Evolutionary conservation across 2,329 filamentous ascomycete genomes (phyloP).

Genomic region (Talaromyces sp.): DNA sequence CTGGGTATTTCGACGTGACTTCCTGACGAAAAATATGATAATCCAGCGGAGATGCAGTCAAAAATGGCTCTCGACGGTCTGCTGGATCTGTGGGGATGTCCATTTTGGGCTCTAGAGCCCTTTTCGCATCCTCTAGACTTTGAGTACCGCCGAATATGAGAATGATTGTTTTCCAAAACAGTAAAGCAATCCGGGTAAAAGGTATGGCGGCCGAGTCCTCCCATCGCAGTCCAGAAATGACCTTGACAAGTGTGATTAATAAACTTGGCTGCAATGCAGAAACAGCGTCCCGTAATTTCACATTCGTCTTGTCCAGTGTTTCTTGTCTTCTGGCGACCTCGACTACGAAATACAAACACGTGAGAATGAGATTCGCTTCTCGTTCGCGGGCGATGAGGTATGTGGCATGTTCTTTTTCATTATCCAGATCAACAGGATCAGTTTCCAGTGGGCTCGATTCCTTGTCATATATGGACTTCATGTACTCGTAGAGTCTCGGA

Average conservation of each 20-base stretch:
- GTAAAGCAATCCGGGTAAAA: conserved; percentile 62
- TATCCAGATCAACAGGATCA: conserved; percentile 22
- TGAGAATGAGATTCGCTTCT: conserved; percentile 43
- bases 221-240: conserved; percentile 67
- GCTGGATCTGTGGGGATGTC: conserved; percentile 46
- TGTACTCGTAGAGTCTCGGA: conserved; percentile 33
- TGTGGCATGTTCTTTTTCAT: conserved; percentile 32
- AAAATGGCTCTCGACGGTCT: conserved; percentile 66
- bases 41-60: conserved; percentile 90
- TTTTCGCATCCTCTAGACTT: conserved; percentile 71
- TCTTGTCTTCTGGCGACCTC: conserved; percentile 41
- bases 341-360: conserved; percentile 41
- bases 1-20: conserved; percentile 95
- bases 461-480: conserved; percentile 40
- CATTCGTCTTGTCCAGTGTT: conserved; percentile 23
- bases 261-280: conserved; percentile 61
- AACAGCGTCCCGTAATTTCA: conserved; percentile 33
- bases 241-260: conserved; percentile 67
- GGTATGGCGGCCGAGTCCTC: conserved; percentile 54
- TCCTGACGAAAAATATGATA: conserved; percentile 97
- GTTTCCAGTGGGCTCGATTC: conserved; percentile 23
- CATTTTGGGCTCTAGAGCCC: conserved; percentile 56
- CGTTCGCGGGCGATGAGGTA: conserved; percentile 37
- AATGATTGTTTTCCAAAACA: conserved; percentile 89
- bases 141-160: conserved; percentile 77